These are phyloP conservation scores for Moniliophthora roreri DNA, from an alignment of 1,284 basidiomycete genomes.

Conservation along the genomic window DNA sequence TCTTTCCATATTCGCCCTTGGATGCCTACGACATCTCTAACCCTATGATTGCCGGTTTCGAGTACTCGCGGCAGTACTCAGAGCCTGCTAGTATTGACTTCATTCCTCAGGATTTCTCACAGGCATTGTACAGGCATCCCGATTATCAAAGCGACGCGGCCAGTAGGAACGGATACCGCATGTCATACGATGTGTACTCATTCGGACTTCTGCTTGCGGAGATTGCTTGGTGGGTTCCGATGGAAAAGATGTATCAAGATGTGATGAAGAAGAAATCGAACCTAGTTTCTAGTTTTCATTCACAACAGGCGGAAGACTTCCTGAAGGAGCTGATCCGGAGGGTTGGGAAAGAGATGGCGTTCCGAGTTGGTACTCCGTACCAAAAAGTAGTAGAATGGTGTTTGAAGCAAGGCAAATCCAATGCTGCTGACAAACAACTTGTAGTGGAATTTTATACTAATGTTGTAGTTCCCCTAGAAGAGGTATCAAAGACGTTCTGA, in stretches of 20 bases:
- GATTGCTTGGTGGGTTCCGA: conserved; percentile 14
- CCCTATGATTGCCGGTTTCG: conserved; percentile 9
- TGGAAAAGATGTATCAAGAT: conserved; percentile 7
- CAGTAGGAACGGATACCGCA: conserved; percentile 7
- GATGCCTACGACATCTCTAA: neutral
- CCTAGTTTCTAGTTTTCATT: neutral
- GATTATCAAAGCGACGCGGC: conserved; percentile 9
- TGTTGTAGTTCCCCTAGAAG: conserved; percentile 11
- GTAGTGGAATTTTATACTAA: conserved; percentile 11
- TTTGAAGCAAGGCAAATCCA: neutral
- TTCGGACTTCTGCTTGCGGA: conserved; percentile 11
- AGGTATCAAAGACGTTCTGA: neutral
- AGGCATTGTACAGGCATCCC: conserved; percentile 12
- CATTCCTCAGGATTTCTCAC: neutral
- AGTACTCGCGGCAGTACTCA: conserved; percentile 12
- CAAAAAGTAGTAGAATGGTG: conserved; percentile 11
- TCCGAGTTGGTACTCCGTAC: conserved; percentile 7
- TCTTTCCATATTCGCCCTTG: conserved; percentile 2
- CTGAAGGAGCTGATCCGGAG: conserved; percentile 7
- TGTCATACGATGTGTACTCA: conserved; percentile 12
- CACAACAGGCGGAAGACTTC: conserved; percentile 5
- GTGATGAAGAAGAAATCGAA: conserved; percentile 3
- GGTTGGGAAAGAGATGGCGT: conserved; percentile 8
- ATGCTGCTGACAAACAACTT: conserved; percentile 3
- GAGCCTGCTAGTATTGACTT: conserved; percentile 10